Percentiles rank a stretch among this genome's conserved stretches.
Evolutionary conservation across 495 filamentous ascomycete species (phyloP).

Genomic region (Achaetomiella virescens): DNA sequence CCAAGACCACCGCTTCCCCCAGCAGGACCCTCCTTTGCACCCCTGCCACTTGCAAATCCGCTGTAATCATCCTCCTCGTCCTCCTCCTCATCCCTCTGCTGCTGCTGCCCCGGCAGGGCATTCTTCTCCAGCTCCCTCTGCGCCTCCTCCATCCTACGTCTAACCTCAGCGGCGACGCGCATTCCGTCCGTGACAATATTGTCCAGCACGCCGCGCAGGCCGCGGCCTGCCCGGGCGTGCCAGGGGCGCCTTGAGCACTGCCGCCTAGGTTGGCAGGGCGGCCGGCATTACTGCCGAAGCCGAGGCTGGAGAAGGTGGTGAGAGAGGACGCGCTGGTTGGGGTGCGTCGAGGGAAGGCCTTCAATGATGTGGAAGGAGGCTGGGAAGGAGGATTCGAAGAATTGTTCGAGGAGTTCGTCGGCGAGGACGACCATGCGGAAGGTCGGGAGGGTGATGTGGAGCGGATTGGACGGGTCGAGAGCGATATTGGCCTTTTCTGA

Average conservation of each 20-base stretch:
- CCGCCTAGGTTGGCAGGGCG: not conserved
- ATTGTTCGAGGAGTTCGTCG: slow-evolving; percentile 89
- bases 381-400: slow-evolving; percentile 80
- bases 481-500: slow-evolving; percentile 72
- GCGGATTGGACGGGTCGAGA: slow-evolving; percentile 82
- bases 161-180: slow-evolving; percentile 86
- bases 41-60: slow-evolving; percentile 9
- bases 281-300: slow-evolving; percentile 41
- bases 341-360: slow-evolving; percentile 29
- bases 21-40: not conserved
- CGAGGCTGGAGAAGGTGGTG: slow-evolving; percentile 71
- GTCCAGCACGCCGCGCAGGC: slow-evolving; percentile 85
- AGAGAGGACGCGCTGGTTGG: slow-evolving; percentile 49
- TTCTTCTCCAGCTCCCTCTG: slow-evolving; percentile 79
- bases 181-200: slow-evolving; percentile 97
- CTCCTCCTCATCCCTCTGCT: slow-evolving; percentile 56
- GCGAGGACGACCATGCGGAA: slow-evolving; percentile 98
- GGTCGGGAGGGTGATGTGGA: slow-evolving; percentile 94
- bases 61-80: slow-evolving; percentile 65
- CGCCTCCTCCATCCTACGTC: slow-evolving; percentile 87
- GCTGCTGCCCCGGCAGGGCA: slow-evolving; percentile 51
- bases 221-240: slow-evolving; percentile 54
- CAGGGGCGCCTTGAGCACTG: slow-evolving; percentile 37
- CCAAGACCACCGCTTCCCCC: slow-evolving; percentile 9
- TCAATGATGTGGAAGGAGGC: slow-evolving; percentile 55